A percentile compares a stretch with the other conserved stretches of the same genome.
Conservation (phyloP, 139 green algal genomes). For the Ostreobium quekettii region DNA sequence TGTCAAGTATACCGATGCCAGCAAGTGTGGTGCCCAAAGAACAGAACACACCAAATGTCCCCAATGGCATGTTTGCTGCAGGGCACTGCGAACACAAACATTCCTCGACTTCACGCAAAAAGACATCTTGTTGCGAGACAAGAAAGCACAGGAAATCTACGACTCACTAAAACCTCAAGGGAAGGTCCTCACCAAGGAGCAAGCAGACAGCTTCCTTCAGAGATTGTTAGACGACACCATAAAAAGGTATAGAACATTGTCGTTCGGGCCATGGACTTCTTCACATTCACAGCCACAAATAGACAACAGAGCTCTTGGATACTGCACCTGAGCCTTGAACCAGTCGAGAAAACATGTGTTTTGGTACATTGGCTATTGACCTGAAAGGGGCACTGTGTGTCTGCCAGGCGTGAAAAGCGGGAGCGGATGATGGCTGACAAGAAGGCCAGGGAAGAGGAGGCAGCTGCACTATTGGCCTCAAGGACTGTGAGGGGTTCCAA, state of each 20-base stretch:
- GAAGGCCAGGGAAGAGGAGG: background rate
- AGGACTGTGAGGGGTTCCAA: too few species aligned
- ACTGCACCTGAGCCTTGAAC: too few species aligned
- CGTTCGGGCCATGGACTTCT: background rate
- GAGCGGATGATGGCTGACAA: background rate
- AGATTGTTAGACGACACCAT: background rate
- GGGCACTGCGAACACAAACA: background rate
- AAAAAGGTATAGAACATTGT: slow-evolving; percentile 3
- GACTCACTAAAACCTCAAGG: background rate
- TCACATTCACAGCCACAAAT: background rate
- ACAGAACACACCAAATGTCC: too few species aligned
- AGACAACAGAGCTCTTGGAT: background rate
- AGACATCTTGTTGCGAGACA: background rate
- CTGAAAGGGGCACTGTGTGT: background rate
- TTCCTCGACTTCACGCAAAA: background rate
- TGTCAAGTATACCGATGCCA: too few species aligned
- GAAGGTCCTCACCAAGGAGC: slow-evolving; percentile 4
- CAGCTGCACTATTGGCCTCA: too few species aligned
- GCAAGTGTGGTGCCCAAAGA: too few species aligned
- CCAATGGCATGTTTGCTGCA: too few species aligned
- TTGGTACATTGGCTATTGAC: background rate
- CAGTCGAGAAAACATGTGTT: background rate
- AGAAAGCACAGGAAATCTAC: slow-evolving; percentile 10
- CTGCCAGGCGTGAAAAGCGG: background rate
- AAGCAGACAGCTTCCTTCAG: background rate